Conservation (phyloP, 2,329 filamentous ascomycete species). For the Nannizzia gypsea region DNA sequence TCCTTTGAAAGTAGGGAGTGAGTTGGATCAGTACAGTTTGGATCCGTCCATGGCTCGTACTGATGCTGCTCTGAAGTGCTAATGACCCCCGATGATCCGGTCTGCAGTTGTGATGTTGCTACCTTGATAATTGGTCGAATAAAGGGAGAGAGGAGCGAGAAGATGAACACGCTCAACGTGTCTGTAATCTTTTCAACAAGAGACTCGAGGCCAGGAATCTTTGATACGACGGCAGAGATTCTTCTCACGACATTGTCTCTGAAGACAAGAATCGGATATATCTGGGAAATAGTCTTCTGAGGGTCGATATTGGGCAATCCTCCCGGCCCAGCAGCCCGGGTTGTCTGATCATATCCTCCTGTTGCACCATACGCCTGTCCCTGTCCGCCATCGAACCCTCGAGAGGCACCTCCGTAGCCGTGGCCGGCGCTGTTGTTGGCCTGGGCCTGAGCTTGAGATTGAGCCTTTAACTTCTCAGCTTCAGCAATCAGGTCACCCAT, state of each 20-base stretch:
- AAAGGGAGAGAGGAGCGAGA: constrained; percentile 83
- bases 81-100: constrained; percentile 63
- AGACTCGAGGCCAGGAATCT: constrained; percentile 78
- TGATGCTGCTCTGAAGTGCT: constrained; percentile 60
- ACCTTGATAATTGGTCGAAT: constrained; percentile 82
- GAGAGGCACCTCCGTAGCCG: constrained; percentile 14
- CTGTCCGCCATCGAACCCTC: constrained; percentile 15
- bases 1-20: constrained; percentile 77
- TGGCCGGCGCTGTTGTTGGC: constrained; percentile 35
- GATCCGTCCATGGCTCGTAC: constrained; percentile 68
- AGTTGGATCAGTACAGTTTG: constrained; percentile 63
- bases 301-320: constrained; percentile 61
- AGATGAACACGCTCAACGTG: constrained; percentile 79
- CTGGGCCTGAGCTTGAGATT: constrained; percentile 52
- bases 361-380: constrained; percentile 8
- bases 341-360: background rate
- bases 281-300: constrained; percentile 62
- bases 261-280: constrained; percentile 91
- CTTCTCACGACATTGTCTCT: constrained; percentile 84
- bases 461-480: constrained; percentile 50
- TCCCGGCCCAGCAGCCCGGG: constrained; percentile 1
- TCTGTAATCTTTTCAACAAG: constrained; percentile 92
- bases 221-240: constrained; percentile 74
- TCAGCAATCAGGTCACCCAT: constrained; percentile 55
- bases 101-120: constrained; percentile 72